Evolutionary conservation across 306 rosid species (phyloP), one percentile per base, ranked within the genome.

Genomic region (Sicyos edulis): DNA sequence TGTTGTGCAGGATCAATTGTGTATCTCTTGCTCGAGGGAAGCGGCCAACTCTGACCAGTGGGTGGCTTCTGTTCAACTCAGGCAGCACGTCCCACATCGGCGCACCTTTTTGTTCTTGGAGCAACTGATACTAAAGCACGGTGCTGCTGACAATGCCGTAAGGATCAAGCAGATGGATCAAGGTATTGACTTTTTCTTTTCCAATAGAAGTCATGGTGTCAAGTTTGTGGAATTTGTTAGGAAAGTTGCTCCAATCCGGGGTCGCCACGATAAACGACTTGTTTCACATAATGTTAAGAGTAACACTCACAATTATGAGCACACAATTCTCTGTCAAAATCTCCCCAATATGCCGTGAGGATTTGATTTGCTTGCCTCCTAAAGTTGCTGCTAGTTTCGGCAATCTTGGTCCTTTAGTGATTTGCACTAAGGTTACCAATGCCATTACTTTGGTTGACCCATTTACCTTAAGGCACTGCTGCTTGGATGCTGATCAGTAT

Each of bases 251-350:
- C 87, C 92, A 0, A 62, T 84, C 0, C 86, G 37, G 75, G 76
- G 87, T 65, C 84, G 92, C 47, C 45, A 60, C 6, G 88, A 85
- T 75, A 85, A 87, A 75, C 82, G 84, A 54, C 92, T 91, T 67
- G 91, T 87, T 72, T 91, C 96, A 62, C 96, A 87, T 40, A 91
- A 85, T 81, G 6, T 73, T 1, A 91, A 85, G 83, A 88, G 89
- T 73, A 88, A 32, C 37, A 32, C 79, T 79, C 82, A 82, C 75
- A 80, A 82, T 68, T 78, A 85, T 59, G 84, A 78, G 73, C 80
- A 91, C 70, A 88, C 92, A 5, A n/a, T 88, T 91, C 76, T 88
- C 89, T 13, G 85, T 91, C n/a, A 92, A 91, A 72, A 81, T 91
- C 29, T 42, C 82, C 76, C 92, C 92, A 14, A 72, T 88, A 77